Evolutionary conservation across 495 filamentous ascomycete species (phyloP).

Genomic region (Cairneyella variabilis): DNA sequence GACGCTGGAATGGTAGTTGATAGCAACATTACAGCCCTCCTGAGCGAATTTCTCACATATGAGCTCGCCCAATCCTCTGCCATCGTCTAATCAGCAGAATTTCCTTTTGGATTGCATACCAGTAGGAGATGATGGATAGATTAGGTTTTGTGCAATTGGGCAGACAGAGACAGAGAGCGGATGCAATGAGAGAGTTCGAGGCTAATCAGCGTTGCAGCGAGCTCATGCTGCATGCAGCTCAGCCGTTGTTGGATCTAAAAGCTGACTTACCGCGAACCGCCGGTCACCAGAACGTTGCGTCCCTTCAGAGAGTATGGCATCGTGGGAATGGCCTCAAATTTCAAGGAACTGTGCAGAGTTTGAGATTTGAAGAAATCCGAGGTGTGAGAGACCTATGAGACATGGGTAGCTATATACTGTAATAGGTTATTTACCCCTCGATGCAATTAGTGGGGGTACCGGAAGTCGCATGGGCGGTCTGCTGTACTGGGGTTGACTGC

Average conservation of each 20-base stretch:
- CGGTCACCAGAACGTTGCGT: slow-evolving; percentile 65
- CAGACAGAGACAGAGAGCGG: too few relatives aligned
- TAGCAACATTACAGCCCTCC: slow-evolving; percentile 62
- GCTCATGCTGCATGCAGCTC: too few relatives aligned
- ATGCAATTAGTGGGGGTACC: too few relatives aligned
- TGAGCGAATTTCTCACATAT: slow-evolving; percentile 61
- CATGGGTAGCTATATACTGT: too few relatives aligned
- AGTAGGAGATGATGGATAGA: not conserved
- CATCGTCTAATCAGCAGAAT: not conserved
- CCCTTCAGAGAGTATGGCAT: slow-evolving; percentile 61
- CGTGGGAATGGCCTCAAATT: not conserved
- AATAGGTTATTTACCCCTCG: too few relatives aligned
- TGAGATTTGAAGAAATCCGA: not conserved
- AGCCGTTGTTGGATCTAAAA: too few relatives aligned
- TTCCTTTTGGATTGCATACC: not conserved
- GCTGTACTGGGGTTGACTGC: not conserved
- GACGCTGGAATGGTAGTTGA: slow-evolving; percentile 62
- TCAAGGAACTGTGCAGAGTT: not conserved
- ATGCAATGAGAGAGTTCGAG: too few relatives aligned
- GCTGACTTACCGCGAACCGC: slow-evolving; percentile 54
- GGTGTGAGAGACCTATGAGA: not conserved
- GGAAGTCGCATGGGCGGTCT: not conserved
- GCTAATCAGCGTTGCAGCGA: too few relatives aligned
- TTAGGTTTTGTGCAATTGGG: not conserved
- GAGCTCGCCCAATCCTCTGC: slow-evolving; percentile 62